These are phyloP conservation scores for Phytophthora sp. DNA, from an alignment of 352 stramenopile species.

Conservation along the genomic window DNA sequence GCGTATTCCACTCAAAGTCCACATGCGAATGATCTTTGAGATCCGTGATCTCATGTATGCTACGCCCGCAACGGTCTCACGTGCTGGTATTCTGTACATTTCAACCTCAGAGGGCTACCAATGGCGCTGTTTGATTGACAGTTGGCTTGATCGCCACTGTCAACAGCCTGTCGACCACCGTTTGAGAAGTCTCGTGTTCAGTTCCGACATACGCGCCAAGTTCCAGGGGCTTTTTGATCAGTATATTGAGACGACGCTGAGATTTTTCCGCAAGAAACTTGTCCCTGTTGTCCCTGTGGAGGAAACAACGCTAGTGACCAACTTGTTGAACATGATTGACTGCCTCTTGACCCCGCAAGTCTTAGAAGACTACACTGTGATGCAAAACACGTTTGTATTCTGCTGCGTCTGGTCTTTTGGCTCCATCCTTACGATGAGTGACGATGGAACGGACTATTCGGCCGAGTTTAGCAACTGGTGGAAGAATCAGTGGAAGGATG, in stretches of 20 bases:
- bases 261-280: constrained; percentile 95
- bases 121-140: constrained; percentile 94
- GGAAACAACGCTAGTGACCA: constrained; percentile 93
- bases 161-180: constrained; percentile 69
- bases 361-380: constrained; percentile 77
- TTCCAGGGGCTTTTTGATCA: constrained; percentile 92
- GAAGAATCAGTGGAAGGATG: constrained; percentile 95
- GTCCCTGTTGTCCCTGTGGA: constrained; percentile 92
- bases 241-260: constrained; percentile 92
- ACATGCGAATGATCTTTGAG: constrained; percentile 99
- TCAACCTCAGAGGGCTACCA: constrained; percentile 95
- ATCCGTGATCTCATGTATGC: constrained; percentile 96
- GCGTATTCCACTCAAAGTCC: constrained; percentile 94
- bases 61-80: constrained; percentile 94
- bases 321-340: constrained; percentile 95
- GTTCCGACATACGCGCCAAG: constrained; percentile 72
- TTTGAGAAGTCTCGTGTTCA: constrained; percentile 79
- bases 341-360: constrained; percentile 85
- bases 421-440: constrained; percentile 91
- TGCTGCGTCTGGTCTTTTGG: constrained; percentile 96
- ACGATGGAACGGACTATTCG: constrained; percentile 95
- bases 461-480: constrained; percentile 96
- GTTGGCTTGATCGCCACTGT: constrained; percentile 88
- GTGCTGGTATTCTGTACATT: constrained; percentile 96
- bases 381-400: constrained; percentile 95